A percentile compares a stretch with the other conserved stretches of the same genome.
Conservation (phyloP, 768 basidiomycete genomes). For the Hygrophoropsis aurantiaca region DNA sequence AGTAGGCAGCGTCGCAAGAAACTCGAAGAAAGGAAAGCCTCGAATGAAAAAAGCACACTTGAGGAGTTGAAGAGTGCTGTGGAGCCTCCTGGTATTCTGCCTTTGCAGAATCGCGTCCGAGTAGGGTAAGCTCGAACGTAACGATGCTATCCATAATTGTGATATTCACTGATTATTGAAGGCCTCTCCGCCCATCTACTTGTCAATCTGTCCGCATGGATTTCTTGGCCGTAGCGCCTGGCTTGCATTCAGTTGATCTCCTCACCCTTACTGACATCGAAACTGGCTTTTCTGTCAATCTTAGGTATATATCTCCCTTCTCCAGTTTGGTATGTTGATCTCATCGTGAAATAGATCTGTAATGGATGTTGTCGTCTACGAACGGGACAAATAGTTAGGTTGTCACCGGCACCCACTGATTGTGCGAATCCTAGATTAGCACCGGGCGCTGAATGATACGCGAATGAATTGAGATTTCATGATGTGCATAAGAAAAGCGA, state of each 20-base stretch:
- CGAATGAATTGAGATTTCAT: not conserved
- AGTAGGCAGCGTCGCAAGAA: slow-evolving; percentile 43
- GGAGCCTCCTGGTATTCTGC: slow-evolving; percentile 60
- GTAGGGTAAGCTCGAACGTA: slow-evolving; percentile 60
- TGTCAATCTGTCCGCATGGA: slow-evolving; percentile 88
- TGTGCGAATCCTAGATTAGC: too few relatives aligned
- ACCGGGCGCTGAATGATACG: too few relatives aligned
- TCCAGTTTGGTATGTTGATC: not conserved
- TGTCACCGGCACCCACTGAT: too few relatives aligned
- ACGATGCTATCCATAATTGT: not conserved
- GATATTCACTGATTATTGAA: slow-evolving; percentile 26
- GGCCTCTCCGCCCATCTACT: slow-evolving; percentile 75
- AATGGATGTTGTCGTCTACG: slow-evolving; percentile 74
- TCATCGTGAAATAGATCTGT: slow-evolving; percentile 52
- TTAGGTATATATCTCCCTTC: slow-evolving; percentile 50
- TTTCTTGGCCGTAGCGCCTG: slow-evolving; percentile 77
- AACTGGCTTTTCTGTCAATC: slow-evolving; percentile 67
- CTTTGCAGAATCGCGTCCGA: slow-evolving; percentile 75
- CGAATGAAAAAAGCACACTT: slow-evolving; percentile 14
- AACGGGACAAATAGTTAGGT: slow-evolving; percentile 25
- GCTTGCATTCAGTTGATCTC: slow-evolving; percentile 73
- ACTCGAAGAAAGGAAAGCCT: slow-evolving; percentile 28
- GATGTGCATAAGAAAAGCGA: slow-evolving; percentile 4
- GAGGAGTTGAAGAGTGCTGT: slow-evolving; percentile 29
- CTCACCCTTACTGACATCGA: slow-evolving; percentile 76